Percentiles rank a stretch among this genome's conserved stretches.
phyloP scores from a whole-genome alignment of 192 early-diverging fungal species.

The Podila epigama region DNA sequence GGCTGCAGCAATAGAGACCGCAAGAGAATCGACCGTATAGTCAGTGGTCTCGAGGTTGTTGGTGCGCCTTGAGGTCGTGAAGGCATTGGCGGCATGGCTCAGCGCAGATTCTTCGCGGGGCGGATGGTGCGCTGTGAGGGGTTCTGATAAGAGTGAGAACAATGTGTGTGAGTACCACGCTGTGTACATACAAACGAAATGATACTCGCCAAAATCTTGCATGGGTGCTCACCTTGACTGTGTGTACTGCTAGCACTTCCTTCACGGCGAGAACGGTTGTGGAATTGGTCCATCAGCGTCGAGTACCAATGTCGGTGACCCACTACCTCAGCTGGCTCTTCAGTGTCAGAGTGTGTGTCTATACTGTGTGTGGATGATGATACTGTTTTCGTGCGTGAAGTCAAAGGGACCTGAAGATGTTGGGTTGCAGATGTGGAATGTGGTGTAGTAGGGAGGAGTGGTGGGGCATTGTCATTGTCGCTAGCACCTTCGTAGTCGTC shows the following conservation, averaged over 20 bases:
- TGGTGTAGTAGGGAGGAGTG: neutral
- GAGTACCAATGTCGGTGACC: slow-evolving; percentile 25
- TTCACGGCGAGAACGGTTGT: slow-evolving; percentile 3
- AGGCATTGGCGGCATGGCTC: slow-evolving; percentile 28
- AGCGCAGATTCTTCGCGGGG: slow-evolving; percentile 12
- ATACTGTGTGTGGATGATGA: neutral
- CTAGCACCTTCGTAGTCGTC: neutral
- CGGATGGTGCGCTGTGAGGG: neutral
- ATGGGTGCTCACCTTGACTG: neutral
- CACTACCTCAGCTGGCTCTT: neutral
- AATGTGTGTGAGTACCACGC: neutral
- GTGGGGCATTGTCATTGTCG: neutral
- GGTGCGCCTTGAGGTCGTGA: slow-evolving; percentile 8
- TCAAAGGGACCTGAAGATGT: neutral
- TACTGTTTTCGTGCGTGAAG: neutral
- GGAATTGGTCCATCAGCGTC: slow-evolving; percentile 2
- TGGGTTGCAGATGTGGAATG: neutral
- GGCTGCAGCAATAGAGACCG: slow-evolving; percentile 23
- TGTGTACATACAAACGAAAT: neutral
- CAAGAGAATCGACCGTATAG: slow-evolving; percentile 33
- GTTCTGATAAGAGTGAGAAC: neutral
- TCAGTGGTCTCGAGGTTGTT: slow-evolving; percentile 44
- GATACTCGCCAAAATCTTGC: neutral
- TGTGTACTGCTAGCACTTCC: neutral
- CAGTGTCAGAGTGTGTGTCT: neutral